Evolutionary conservation across 2,329 filamentous ascomycete species (phyloP).

Genomic region (Exophiala alcalophila): DNA sequence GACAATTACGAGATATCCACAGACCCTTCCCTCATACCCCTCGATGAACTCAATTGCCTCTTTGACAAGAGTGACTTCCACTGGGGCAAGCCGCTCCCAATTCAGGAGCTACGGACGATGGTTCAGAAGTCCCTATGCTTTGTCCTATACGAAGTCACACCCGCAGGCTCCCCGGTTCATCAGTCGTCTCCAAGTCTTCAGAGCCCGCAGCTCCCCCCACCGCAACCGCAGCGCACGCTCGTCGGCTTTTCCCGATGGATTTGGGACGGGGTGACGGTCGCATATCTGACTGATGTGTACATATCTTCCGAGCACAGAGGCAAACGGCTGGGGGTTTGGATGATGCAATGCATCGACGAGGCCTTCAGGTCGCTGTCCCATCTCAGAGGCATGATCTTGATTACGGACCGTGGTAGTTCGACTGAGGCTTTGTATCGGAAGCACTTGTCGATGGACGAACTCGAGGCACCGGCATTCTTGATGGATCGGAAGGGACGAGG

Average conservation of each 20-base stretch:
- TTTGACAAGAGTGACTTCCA: constrained; percentile 59
- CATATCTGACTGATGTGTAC: constrained; percentile 69
- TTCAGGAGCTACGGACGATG: constrained; percentile 50
- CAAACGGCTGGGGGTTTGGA: constrained; percentile 62
- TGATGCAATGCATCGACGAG: constrained; percentile 61
- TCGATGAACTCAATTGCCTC: constrained; percentile 54
- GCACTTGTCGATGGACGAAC: constrained; percentile 28
- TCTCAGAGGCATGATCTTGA: constrained; percentile 60
- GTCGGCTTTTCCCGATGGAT: constrained; percentile 61
- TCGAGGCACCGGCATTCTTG: constrained; percentile 12
- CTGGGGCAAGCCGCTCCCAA: constrained; percentile 57
- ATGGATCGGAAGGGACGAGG: constrained; percentile 18
- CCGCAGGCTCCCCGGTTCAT: neutral
- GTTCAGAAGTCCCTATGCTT: constrained; percentile 61
- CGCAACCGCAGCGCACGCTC: constrained; percentile 4
- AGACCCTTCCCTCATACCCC: constrained; percentile 55
- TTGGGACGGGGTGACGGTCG: constrained; percentile 67
- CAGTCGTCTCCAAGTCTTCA: constrained; percentile 1
- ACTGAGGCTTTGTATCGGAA: constrained; percentile 30
- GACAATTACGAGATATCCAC: constrained; percentile 59
- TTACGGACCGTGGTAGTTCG: constrained; percentile 31
- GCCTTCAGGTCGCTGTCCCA: constrained; percentile 55
- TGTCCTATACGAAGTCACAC: constrained; percentile 48
- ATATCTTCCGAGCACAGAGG: constrained; percentile 59
- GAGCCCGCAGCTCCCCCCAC: constrained; percentile 2